phyloP scores from a whole-genome alignment of 177 flowering plant species.

The Vitis hybrid region DNA sequence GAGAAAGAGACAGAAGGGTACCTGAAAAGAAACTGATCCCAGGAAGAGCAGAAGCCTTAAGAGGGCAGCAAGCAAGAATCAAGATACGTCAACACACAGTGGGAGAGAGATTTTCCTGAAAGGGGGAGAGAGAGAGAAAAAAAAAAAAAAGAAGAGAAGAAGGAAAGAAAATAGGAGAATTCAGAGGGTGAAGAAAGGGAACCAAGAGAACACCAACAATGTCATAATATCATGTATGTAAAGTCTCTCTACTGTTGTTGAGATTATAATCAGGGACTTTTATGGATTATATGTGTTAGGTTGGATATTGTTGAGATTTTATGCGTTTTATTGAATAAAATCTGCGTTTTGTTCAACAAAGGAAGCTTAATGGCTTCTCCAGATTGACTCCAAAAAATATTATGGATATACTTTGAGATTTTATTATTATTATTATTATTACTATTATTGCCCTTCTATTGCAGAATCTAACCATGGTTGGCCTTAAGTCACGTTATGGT shows the following conservation, averaged over 20 bases:
- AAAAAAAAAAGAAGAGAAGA: not conserved
- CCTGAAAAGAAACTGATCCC: too few species aligned
- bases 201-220: not conserved
- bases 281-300: constrained; percentile 19
- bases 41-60: too few species aligned
- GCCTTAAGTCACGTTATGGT: constrained; percentile 21
- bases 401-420: not conserved
- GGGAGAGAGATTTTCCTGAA: constrained; percentile 6
- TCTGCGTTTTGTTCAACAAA: constrained; percentile 25
- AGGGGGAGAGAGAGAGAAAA: not conserved
- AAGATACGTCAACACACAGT: not conserved
- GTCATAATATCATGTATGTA: not conserved
- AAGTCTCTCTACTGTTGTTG: not conserved
- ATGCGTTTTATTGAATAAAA: constrained; percentile 5
- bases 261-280: not conserved
- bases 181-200: not conserved
- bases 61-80: too few species aligned
- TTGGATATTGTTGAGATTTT: constrained; percentile 25
- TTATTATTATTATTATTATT: too few species aligned
- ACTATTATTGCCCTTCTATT: too few species aligned
- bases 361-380: constrained; percentile 9
- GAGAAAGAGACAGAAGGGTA: too few species aligned
- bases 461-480: constrained; percentile 14
- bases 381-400: constrained; percentile 14
- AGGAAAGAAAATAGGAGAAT: not conserved